Evolutionary conservation across 169 alveolate species (phyloP).

Genomic region (Cryptosporidium baileyi): DNA sequence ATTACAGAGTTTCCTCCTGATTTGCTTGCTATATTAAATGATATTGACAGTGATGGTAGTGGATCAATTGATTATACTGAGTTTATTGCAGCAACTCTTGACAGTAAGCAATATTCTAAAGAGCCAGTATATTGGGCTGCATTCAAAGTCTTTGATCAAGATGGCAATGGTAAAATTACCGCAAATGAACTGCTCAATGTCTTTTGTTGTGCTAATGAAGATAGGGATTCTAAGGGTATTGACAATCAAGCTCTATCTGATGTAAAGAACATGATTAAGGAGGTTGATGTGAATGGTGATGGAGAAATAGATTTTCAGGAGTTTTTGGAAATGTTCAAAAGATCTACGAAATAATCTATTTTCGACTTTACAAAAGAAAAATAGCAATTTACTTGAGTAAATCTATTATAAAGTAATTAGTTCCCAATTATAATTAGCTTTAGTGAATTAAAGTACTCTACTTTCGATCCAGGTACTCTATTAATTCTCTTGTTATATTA

Average conservation of each 20-base stretch:
- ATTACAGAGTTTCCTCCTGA: conserved; percentile 76
- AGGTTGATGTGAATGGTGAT: conserved; percentile 79
- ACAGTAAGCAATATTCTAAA: conserved; percentile 74
- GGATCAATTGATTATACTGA: conserved; percentile 86
- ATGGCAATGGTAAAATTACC: conserved; percentile 82
- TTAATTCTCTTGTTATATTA: background rate
- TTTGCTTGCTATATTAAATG: conserved; percentile 79
- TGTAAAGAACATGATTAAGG: conserved; percentile 70
- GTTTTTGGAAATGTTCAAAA: conserved; percentile 74
- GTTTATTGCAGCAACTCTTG: conserved; percentile 81
- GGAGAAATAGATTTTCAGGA: conserved; percentile 73
- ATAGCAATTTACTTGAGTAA: background rate
- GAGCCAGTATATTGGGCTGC: conserved; percentile 78
- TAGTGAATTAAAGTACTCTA: no score
- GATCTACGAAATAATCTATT: background rate
- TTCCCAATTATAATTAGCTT: background rate
- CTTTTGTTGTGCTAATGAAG: conserved; percentile 73
- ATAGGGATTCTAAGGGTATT: conserved; percentile 69
- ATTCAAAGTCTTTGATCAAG: conserved; percentile 81
- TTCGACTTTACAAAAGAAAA: background rate
- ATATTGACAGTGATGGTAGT: conserved; percentile 87
- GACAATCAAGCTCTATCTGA: conserved; percentile 50
- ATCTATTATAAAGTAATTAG: background rate
- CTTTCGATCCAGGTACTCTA: background rate
- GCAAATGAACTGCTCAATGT: conserved; percentile 78